Base-by-base conservation (phyloP, 306 rosid species). In the Rosa persica region DNA sequence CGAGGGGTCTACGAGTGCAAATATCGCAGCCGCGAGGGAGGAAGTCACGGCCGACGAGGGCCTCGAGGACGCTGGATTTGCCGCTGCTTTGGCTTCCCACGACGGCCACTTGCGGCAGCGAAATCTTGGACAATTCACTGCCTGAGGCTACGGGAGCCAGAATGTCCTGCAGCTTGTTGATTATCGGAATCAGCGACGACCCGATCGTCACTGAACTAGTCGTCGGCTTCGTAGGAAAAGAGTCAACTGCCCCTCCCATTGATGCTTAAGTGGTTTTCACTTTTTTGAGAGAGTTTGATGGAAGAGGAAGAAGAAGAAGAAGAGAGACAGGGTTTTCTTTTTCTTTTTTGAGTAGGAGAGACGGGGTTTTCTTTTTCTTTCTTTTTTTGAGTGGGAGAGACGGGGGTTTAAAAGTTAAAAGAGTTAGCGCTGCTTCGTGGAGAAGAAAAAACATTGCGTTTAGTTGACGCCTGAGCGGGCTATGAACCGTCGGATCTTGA, bases 71-170 rank as follows among this genome's bases (percentile, higher is more conserved):
- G 62, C 85, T 85, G 15, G 85, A 85, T n/a, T 81, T 85, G 13
- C 85, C 83, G 46, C 88, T 85, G 62, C 88, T 85, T 49, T 85
- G 85, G 62, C 85, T 85, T 9, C 88, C 88, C 6, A 85, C 78
- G 4, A 81, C 88, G 27, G 85, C 83, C 34, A 85, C 85, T 43
- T 78, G 78, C 1, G 88, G 85, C 70, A 85, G 80, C 70, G 78
- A 80, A 38, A 85, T 81, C 7, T 77, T 44, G 8, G 80, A 51
- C 30, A n/a, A 44, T 5, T 69, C 75, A 5, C 70, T 57, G 22
- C 78, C 77, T 30, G 36, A 30, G 30, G 70, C 77, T 8, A 8
- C 78, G 30, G 78, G 85, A 38, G 81, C 85, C 38, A 84, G 69
- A 52, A 81, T 78, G 42, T 81, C 88, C 48, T 84, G 78, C 17